Evolutionary conservation across 352 stramenopile genomes (phyloP), one percentile per base, ranked within the genome.

Genomic region (Blastocystis sp.): DNA sequence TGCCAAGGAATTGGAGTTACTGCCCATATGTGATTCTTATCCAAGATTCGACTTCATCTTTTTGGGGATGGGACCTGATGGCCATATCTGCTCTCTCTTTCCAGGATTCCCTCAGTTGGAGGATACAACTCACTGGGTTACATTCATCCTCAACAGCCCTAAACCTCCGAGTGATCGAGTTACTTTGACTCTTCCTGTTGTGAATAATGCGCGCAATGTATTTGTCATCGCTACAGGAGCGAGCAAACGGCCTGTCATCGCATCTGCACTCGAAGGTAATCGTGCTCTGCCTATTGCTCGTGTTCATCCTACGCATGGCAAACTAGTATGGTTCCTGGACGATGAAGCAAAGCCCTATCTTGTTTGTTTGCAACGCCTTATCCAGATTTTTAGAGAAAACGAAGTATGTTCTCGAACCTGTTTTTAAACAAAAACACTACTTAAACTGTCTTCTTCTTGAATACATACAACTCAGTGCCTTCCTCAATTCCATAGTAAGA

Each of bases 1-100:
- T 81, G 79, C 93, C 90, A 45, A 79, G 30, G 91, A 92, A 70
- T 68, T 93, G 65, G 92, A 47, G 54, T n/a, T 7, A 91, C 47
- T 75, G 82, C 89, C 75, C 45, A 90, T 90, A 18, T 79, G 55
- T 24, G n/a, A 81, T 24, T 55, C 43, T 53, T 88, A 95, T 9
- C 95, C 95, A 53, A 92, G 93, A 87, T 96, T 99, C 66, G 96
- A 99, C 91, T 91, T 98, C 76, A 95, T 98, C 26, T 90, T 99
- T 53, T 92, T 99, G 2, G 97, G 97, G 50, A 98, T 98, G 93
- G 97, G 97, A 26, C 96, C 96, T 4, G 97, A 99, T 91, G 97
- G 97, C 13, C 97, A 99, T 93, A 99, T 96, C 20, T 98, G 95
- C 91, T 98, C 95, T 68, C 93, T 99, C 24, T 99, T 99, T 92